A percentile compares a stretch with the other conserved stretches of the same genome.
These are phyloP conservation scores for Pleurotus giganteus DNA, from an alignment of 768 basidiomycete genomes.

Conservation along the genomic window DNA sequence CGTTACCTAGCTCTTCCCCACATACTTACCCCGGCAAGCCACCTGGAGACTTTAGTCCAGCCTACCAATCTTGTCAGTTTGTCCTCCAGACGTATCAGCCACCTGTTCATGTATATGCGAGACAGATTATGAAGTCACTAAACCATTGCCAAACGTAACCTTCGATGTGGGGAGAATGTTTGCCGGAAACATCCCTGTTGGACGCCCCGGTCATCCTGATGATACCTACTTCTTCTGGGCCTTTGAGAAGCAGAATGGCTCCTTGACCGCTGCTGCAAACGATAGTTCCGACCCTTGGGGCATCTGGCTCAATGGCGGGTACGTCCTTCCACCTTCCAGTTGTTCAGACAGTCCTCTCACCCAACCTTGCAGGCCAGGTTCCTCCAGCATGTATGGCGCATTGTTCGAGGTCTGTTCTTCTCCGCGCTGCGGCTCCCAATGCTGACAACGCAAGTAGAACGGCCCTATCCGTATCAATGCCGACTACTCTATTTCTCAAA, in stretches of 20 bases:
- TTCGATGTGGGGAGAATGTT: conserved; percentile 51
- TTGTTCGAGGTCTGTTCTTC: conserved; percentile 54
- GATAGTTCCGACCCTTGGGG: conserved; percentile 58
- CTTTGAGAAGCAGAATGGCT: conserved; percentile 55
- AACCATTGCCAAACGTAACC: conserved; percentile 58
- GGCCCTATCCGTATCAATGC: conserved; percentile 61
- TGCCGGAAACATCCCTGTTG: conserved; percentile 64
- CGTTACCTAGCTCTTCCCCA: conserved; percentile 44
- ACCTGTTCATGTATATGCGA: conserved; percentile 2
- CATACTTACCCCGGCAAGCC: conserved; percentile 48
- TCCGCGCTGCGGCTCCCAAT: background rate
- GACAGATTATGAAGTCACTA: conserved; percentile 60
- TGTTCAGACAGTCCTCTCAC: background rate
- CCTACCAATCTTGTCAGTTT: conserved; percentile 61
- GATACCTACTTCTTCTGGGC: conserved; percentile 67
- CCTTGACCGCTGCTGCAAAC: conserved; percentile 41
- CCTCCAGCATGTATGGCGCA: conserved; percentile 65
- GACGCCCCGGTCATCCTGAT: conserved; percentile 58
- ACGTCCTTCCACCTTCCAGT: conserved; percentile 17
- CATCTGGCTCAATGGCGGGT: conserved; percentile 77
- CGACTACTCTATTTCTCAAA: conserved; percentile 48
- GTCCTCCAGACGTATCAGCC: background rate
- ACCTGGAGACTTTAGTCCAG: conserved; percentile 44
- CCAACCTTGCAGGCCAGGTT: conserved; percentile 48
- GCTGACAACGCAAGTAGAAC: conserved; percentile 39